Percentiles rank a stretch among this genome's conserved stretches.
Evolutionary conservation across 2,329 filamentous ascomycete species (phyloP).

Genomic region (Helotiales sp.): DNA sequence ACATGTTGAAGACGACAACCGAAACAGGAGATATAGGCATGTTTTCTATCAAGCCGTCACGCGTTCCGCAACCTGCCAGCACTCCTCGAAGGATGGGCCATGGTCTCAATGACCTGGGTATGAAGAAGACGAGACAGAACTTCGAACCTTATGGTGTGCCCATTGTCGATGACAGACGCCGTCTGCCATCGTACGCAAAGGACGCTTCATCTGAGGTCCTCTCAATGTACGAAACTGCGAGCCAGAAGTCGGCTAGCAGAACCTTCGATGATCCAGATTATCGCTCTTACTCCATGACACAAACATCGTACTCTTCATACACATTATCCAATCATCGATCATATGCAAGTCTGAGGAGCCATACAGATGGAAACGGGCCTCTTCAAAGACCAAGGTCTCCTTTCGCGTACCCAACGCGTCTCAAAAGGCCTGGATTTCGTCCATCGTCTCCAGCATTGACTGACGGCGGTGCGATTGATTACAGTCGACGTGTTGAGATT

Average conservation of each 20-base stretch:
- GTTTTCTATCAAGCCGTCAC: slow-evolving; percentile 53
- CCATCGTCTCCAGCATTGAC: slow-evolving; percentile 36
- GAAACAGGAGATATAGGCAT: slow-evolving; percentile 65
- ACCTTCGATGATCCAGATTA: slow-evolving; percentile 44
- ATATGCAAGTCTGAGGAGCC: slow-evolving; percentile 48
- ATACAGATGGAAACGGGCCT: slow-evolving; percentile 40
- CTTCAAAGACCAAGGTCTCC: slow-evolving; percentile 57
- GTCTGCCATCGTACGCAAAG: slow-evolving; percentile 45
- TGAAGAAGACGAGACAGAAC: slow-evolving; percentile 18
- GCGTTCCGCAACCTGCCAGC: slow-evolving; percentile 28
- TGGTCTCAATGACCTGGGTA: slow-evolving; percentile 20
- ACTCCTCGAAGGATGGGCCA: slow-evolving; percentile 23
- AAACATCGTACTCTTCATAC: slow-evolving; percentile 40
- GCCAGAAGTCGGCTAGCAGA: slow-evolving; percentile 45
- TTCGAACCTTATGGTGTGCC: slow-evolving; percentile 30
- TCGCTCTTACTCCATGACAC: slow-evolving; percentile 55
- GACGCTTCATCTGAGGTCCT: slow-evolving; percentile 56
- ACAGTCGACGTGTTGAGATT: slow-evolving; percentile 35
- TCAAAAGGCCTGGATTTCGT: slow-evolving; percentile 51
- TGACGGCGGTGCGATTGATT: slow-evolving; percentile 34
- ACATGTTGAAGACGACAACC: slow-evolving; percentile 66
- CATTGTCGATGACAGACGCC: slow-evolving; percentile 43
- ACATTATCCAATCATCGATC: slow-evolving; percentile 49
- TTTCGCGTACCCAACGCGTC: slow-evolving; percentile 57
- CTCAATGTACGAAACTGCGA: slow-evolving; percentile 56